Evolutionary conservation across 2,329 filamentous ascomycete genomes (phyloP).

Genomic region (Ophiostoma populinum): DNA sequence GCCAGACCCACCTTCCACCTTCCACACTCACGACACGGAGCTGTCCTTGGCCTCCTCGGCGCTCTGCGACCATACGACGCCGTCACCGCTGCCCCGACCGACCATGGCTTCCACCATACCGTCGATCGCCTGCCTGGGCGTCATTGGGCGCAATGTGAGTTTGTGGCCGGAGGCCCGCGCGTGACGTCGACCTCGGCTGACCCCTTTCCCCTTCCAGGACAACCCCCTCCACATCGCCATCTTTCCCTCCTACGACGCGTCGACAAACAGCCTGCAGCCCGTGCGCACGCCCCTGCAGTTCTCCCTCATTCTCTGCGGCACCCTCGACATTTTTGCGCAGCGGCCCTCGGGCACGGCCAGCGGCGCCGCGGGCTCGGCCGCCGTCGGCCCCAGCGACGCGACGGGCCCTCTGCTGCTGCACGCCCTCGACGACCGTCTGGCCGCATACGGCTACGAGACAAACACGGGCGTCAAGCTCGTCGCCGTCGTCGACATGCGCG

Average conservation of each 20-base stretch:
- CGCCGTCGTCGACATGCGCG: constrained; percentile 79
- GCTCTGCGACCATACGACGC: not conserved
- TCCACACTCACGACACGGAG: too few species aligned
- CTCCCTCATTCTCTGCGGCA: constrained; percentile 76
- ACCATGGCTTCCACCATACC: constrained; percentile 46
- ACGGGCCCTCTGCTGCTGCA: constrained; percentile 61
- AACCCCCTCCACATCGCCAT: constrained; percentile 88
- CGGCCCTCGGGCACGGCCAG: constrained; percentile 41
- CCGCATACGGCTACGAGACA: constrained; percentile 90
- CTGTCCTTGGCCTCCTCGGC: too few species aligned
- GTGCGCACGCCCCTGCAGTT: constrained; percentile 70
- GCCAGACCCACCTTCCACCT: too few species aligned
- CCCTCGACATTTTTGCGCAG: constrained; percentile 84
- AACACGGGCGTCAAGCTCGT: constrained; percentile 90
- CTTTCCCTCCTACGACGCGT: constrained; percentile 56
- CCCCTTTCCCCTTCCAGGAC: constrained; percentile 41
- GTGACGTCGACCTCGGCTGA: not conserved
- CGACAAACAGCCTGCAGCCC: constrained; percentile 33
- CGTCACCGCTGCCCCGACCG: not conserved
- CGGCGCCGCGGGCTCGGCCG: constrained; percentile 24
- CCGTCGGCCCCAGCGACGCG: constrained; percentile 45
- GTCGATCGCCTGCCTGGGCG: constrained; percentile 79
- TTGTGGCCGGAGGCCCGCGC: not conserved
- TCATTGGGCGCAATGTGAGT: constrained; percentile 81
- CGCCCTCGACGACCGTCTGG: constrained; percentile 81